Conservation (phyloP, 768 basidiomycete genomes). For the Hygrocybe coccinea region DNA sequence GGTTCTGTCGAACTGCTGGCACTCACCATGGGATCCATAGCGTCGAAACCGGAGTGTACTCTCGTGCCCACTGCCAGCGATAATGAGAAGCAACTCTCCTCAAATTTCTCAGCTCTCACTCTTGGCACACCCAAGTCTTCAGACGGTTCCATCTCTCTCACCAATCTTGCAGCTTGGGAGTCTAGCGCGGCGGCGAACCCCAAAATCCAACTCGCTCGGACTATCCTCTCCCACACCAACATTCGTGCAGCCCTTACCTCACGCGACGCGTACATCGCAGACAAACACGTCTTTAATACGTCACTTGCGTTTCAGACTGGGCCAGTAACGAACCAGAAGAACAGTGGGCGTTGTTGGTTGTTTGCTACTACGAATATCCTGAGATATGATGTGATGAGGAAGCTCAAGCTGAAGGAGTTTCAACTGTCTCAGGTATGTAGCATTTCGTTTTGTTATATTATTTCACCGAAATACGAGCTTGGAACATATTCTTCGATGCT, state of each 20-base stretch:
- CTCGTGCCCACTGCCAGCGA: not conserved
- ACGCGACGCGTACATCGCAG: conserved; percentile 55
- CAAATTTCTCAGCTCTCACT: not conserved
- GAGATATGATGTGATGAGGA: conserved; percentile 79
- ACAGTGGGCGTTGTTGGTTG: conserved; percentile 90
- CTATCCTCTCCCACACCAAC: conserved; percentile 66
- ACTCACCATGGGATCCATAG: not conserved
- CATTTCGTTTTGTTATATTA: not conserved
- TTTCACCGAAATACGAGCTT: not conserved
- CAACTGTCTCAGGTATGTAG: conserved; percentile 78
- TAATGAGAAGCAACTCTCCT: not conserved
- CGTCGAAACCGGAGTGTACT: not conserved
- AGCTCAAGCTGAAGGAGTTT: conserved; percentile 81
- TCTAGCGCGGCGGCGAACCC: conserved; percentile 45
- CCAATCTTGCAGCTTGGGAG: conserved; percentile 68
- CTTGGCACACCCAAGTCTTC: conserved; percentile 40
- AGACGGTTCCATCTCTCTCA: conserved; percentile 57
- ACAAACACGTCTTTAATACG: conserved; percentile 79
- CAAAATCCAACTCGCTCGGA: conserved; percentile 70
- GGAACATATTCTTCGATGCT: too few relatives aligned
- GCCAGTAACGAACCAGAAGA: conserved; percentile 83
- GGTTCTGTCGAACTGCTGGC: too few relatives aligned
- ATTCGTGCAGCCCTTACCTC: conserved; percentile 59
- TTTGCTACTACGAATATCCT: conserved; percentile 89
- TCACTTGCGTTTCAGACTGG: conserved; percentile 74